Conservation (phyloP, 169 alveolate genomes). For the Prorocentrum cordatum region DNA sequence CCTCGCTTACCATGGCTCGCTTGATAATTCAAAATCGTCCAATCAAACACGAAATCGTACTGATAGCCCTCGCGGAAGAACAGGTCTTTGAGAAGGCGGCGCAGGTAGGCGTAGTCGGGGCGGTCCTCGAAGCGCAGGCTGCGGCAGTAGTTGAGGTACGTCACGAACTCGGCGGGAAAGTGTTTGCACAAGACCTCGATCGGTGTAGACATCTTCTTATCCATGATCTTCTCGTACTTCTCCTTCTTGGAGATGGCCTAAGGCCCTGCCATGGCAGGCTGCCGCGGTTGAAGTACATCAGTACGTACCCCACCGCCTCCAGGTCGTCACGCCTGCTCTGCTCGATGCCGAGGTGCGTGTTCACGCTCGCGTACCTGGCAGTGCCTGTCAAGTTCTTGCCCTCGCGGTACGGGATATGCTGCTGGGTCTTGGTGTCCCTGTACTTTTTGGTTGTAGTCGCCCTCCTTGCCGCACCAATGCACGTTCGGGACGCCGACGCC, state of each 20-base stretch:
- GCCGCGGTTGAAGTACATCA: slow-evolving; percentile 95
- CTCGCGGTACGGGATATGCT: slow-evolving; percentile 96
- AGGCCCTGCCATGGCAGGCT: slow-evolving; percentile 95
- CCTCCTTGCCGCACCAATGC: too few species aligned
- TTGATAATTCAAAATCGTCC: too few species aligned
- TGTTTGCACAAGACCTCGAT: neutral
- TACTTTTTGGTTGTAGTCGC: too few species aligned
- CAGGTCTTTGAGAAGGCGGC: slow-evolving; percentile 66
- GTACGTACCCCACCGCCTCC: slow-evolving; percentile 96
- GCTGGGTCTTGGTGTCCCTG: slow-evolving; percentile 91
- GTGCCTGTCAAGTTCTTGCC: slow-evolving; percentile 96
- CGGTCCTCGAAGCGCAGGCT: slow-evolving; percentile 92
- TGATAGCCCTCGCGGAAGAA: slow-evolving; percentile 85
- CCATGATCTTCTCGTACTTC: slow-evolving; percentile 97
- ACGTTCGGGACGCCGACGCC: slow-evolving; percentile 77
- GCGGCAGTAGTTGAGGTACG: slow-evolving; percentile 89
- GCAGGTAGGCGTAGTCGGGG: slow-evolving; percentile 85
- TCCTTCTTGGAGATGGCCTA: slow-evolving; percentile 66
- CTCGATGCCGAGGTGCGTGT: slow-evolving; percentile 98
- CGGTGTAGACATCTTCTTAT: slow-evolving; percentile 90
- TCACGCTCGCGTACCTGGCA: slow-evolving; percentile 93
- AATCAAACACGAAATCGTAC: too few species aligned
- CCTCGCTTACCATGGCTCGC: too few species aligned
- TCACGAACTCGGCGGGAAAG: neutral
- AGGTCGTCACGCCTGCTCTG: slow-evolving; percentile 97